Percentiles rank a stretch among this genome's conserved stretches.
Evolutionary conservation across 305 asterid genomes (phyloP).

Genomic region (Caryopteris hybrid): DNA sequence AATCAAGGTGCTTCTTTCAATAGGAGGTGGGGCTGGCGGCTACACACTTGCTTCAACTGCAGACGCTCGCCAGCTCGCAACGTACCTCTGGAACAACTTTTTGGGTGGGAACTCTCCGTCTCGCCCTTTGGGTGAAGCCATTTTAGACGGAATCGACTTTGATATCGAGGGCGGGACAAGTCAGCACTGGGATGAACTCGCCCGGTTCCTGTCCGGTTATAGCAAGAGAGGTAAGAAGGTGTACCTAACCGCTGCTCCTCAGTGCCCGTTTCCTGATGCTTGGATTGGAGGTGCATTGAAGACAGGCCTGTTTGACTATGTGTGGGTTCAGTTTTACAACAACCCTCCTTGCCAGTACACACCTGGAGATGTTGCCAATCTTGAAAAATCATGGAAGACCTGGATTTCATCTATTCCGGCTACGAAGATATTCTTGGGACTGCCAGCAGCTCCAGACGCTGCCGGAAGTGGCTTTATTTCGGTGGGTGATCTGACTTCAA

Average conservation of each 20-base stretch:
- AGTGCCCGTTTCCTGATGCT: constrained; percentile 55
- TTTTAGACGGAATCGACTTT: constrained; percentile 52
- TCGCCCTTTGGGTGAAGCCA: constrained; percentile 40
- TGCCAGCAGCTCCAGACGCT: constrained; percentile 44
- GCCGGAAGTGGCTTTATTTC: constrained; percentile 38
- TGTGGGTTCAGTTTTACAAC: constrained; percentile 57
- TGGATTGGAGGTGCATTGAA: constrained; percentile 43
- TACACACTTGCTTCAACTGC: constrained; percentile 35
- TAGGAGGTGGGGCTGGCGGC: constrained; percentile 54
- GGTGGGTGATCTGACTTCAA: constrained; percentile 19
- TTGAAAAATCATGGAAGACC: constrained; percentile 37
- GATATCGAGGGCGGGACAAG: constrained; percentile 46
- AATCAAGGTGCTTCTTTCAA: constrained; percentile 40
- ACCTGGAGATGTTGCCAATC: constrained; percentile 17
- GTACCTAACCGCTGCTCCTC: constrained; percentile 48
- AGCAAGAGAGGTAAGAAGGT: constrained; percentile 39
- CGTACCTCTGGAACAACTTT: constrained; percentile 50
- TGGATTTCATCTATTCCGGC: constrained; percentile 35
- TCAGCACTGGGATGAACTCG: constrained; percentile 51
- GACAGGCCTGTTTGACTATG: constrained; percentile 52
- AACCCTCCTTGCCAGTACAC: constrained; percentile 52
- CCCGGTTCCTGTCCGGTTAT: constrained; percentile 29
- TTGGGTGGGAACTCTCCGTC: constrained; percentile 34
- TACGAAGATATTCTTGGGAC: constrained; percentile 40
- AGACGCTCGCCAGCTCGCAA: constrained; percentile 41